phyloP scores from a whole-genome alignment of 768 basidiomycete genomes.

The Panellus pusillus region DNA sequence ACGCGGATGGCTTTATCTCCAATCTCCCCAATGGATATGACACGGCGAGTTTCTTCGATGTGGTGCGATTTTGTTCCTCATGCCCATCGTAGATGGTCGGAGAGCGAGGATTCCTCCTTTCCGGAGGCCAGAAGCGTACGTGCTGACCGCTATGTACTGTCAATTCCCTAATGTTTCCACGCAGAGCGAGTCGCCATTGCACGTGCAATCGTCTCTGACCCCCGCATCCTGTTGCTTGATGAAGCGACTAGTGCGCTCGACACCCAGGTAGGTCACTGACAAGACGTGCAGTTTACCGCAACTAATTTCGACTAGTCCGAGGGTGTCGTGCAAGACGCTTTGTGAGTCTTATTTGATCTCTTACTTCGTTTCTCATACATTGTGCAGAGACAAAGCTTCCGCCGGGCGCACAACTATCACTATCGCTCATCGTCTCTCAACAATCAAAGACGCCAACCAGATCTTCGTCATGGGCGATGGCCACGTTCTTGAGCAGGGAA shows the following conservation, averaged over 20 bases:
- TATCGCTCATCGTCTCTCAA: constrained; percentile 78
- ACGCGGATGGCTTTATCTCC: constrained; percentile 85
- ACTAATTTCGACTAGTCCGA: constrained; percentile 42
- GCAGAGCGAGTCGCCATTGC: constrained; percentile 87
- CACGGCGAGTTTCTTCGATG: constrained; percentile 36
- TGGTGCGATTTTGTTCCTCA: background rate
- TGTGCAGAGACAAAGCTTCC: constrained; percentile 66
- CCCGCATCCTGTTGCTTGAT: constrained; percentile 82
- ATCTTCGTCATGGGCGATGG: constrained; percentile 93
- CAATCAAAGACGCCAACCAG: constrained; percentile 80
- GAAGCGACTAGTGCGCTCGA: constrained; percentile 90
- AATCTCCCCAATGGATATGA: constrained; percentile 82
- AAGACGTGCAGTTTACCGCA: background rate
- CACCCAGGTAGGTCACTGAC: constrained; percentile 45
- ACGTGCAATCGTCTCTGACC: constrained; percentile 86
- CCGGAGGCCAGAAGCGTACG: constrained; percentile 75
- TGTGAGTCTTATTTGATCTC: constrained; percentile 28
- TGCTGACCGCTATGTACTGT: background rate
- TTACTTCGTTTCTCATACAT: background rate
- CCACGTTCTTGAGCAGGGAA: constrained; percentile 76
- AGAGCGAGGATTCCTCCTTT: constrained; percentile 82
- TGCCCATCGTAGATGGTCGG: constrained; percentile 56
- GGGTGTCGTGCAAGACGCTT: constrained; percentile 86
- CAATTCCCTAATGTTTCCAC: constrained; percentile 44
- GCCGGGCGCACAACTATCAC: constrained; percentile 38